Base-by-base conservation (phyloP, 1,139 yeast species). In the Maudiozyma humilis region DNA sequence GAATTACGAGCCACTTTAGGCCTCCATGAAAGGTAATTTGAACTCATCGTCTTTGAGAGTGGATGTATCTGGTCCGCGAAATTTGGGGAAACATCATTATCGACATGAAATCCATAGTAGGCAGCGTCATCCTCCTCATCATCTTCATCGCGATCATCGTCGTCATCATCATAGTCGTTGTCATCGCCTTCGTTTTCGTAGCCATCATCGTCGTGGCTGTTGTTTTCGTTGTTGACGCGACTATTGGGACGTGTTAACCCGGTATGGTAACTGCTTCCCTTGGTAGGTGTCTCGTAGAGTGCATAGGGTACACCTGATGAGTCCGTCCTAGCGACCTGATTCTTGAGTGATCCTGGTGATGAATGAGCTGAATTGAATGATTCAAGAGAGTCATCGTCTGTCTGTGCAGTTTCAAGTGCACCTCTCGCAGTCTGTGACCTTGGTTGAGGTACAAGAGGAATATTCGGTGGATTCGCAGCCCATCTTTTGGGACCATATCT, bases 1-100 rank as follows among this genome's bases (percentile, higher is more conserved):
- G 98, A 91, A 63, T 93, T 93, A 61, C 97, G 76, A n/a, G 96
- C 98, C 40, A 93, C 75, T 6, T 64, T 87, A 0, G 98, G 97
- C 23, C 75, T 76, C 89, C 95, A 89, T 0, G 96, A 87, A 34
- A 91, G 69, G 56, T 89, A 91, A 51, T 71, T 73, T 0, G 79
- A 67, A 45, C 79, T 75, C 75, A 73, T 75, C 8, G 56, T 55
- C 44, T 66, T 55, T 13, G 56, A 42, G 29, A 58, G 32, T 53
- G 50, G 49, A 12, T 50, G 49, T 8, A 40, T 44, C 18, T 48
- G 44, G 27, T 46, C 42, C 37, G 48, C 44, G 4, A 32, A 34
- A 32, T 35, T 29, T 3, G 38, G 17, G 27, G 35, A 16, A 3
- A 27, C 13, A 39, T 51, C 54, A 10, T 44, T 40, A 33, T 52